Base-by-base conservation (phyloP, 2,329 filamentous ascomycete genomes). In the Pseudogymnoascus sp. region DNA sequence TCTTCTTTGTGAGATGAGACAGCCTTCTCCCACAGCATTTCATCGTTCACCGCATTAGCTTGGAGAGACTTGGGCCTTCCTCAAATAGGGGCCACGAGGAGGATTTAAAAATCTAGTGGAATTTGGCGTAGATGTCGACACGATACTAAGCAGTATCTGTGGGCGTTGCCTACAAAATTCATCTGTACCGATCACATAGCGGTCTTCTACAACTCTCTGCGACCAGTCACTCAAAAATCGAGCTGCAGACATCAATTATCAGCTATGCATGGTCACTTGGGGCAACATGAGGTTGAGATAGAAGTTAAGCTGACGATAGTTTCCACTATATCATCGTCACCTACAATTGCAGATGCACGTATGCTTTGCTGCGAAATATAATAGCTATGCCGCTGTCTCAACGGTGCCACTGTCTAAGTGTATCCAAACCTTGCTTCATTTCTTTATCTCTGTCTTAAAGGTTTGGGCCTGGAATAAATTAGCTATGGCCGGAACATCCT, bases 381-480 rank as follows among this genome's bases (percentile, higher is more conserved):
- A 54, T 31, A 31, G 14, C 26, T 54, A 31, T n/a, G 8, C 26
- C 31, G 2, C 10, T 18, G 26, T 54, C 47, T 12, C 8, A 8
- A 12, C 47, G 8, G 47, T 16, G 8, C 16, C 8, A 18, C 47
- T 54, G 14, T 10, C 47, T 10, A 54, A 31, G 18, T 42, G 5
- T 18, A 39, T 39, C 12, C 11, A 60, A 34, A 5, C n/a, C 59
- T 14, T 18, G 18, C 18, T 42, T 61, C 18, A 61, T 40, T 81
- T 82, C 67, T 79, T 82, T 12, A 85, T 79, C 67, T 83, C 79
- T 34, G 73, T 70, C 70, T 80, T 79, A 67, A 85, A 86, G 66
- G 80, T 83, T 10, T 47, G 61, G n/a, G 39, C 59, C 59, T 61
- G n/a, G 2, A 40, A 18, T 36, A 23, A 63, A n/a, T 34, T 31